These are phyloP conservation scores for Beauveria australis DNA, from an alignment of 2,329 filamentous ascomycete genomes.

Conservation along the genomic window DNA sequence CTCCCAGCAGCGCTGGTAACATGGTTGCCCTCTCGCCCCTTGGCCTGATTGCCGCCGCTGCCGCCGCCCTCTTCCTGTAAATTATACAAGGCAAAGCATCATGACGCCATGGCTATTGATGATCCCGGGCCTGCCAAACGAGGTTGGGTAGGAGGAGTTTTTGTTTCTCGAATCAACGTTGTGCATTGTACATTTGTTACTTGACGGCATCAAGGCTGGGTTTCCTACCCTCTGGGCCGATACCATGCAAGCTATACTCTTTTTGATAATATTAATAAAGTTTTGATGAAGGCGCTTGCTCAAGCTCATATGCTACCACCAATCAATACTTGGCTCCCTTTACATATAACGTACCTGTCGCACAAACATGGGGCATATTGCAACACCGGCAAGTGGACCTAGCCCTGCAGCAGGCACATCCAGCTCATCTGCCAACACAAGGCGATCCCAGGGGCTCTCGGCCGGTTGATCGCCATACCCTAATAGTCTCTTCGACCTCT, in stretches of 20 bases:
- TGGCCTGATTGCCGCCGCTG: constrained; percentile 2
- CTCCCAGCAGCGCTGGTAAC: constrained; percentile 4
- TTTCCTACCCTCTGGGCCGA: not conserved
- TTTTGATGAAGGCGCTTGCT: not conserved
- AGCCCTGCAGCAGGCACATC: not conserved
- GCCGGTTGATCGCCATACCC: not conserved
- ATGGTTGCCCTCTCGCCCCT: constrained; percentile 2
- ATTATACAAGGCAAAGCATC: not conserved
- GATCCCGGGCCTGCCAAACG: not conserved
- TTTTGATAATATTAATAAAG: constrained; percentile 1
- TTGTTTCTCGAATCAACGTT: not conserved
- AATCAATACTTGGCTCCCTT: not conserved
- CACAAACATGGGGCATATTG: not conserved
- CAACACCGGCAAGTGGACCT: not conserved
- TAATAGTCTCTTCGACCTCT: not conserved
- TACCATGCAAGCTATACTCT: not conserved
- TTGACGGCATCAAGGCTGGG: not conserved
- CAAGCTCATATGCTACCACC: not conserved
- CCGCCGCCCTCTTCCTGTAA: constrained; percentile 7
- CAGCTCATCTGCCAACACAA: not conserved
- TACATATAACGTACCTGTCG: not conserved
- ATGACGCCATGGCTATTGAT: not conserved
- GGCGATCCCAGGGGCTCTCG: not conserved
- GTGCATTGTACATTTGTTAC: not conserved
- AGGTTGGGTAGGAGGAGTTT: not conserved